phyloP scores from a whole-genome alignment of 192 early-diverging fungal species.

The Coemansia erecta region DNA sequence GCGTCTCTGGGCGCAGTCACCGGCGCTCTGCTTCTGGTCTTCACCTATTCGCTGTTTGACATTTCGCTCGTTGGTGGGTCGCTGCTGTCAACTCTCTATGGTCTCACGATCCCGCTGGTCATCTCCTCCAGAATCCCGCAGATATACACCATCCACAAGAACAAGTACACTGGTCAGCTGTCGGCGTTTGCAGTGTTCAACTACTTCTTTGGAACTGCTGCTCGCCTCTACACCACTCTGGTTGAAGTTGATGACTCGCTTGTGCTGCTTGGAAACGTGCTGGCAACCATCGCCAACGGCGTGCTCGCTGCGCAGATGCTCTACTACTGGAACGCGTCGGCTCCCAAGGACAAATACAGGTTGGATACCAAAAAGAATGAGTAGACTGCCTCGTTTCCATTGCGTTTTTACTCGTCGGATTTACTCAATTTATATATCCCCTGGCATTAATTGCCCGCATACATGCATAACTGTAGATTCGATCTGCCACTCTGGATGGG shows the following conservation, averaged over 20 bases:
- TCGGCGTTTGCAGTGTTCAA: conserved; percentile 87
- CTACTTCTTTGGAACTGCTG: conserved; percentile 82
- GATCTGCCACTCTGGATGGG: conserved; percentile 49
- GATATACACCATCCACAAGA: conserved; percentile 79
- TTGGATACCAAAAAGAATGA: conserved; percentile 50
- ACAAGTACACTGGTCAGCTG: conserved; percentile 85
- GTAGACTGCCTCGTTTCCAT: conserved; percentile 3
- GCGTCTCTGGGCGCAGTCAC: conserved; percentile 22
- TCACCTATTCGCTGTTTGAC: conserved; percentile 59
- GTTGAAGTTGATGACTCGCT: conserved; percentile 84
- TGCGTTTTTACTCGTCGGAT: background rate
- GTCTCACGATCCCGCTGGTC: conserved; percentile 73
- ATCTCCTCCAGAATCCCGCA: conserved; percentile 87
- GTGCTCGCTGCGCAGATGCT: conserved; percentile 76
- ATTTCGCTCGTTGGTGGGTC: conserved; percentile 40
- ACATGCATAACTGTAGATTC: conserved; percentile 23
- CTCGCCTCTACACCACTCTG: conserved; percentile 89
- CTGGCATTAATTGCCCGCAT: background rate
- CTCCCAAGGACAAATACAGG: conserved; percentile 51
- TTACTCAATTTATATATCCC: background rate
- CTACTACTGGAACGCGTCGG: conserved; percentile 67
- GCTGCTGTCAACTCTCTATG: conserved; percentile 67
- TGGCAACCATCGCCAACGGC: conserved; percentile 75
- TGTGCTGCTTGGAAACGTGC: conserved; percentile 66
- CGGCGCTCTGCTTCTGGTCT: conserved; percentile 39